These are phyloP conservation scores for Phytophthora pistaciae DNA, from an alignment of 352 stramenopile species.

Conservation along the genomic window DNA sequence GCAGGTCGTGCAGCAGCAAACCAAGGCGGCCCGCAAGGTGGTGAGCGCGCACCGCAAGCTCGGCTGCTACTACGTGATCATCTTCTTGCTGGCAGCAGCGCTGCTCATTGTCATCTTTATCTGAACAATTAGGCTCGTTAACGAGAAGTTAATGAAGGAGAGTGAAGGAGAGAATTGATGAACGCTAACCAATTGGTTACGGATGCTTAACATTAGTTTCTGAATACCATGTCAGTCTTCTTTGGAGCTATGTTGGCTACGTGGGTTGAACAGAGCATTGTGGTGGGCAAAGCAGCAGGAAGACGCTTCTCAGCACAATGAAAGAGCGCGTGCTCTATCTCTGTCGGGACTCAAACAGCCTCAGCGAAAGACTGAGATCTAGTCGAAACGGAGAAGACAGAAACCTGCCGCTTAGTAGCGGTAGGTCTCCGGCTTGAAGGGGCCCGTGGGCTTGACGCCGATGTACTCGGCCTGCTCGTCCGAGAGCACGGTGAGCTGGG, in stretches of 20 bases:
- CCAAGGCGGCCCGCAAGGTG: slow-evolving; percentile 62
- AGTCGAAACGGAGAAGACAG: neutral
- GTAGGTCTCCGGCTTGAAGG: slow-evolving; percentile 99
- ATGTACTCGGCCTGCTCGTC: slow-evolving; percentile 99
- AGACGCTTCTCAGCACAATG: slow-evolving; percentile 45
- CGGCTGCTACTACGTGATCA: slow-evolving; percentile 68
- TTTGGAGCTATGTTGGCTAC: slow-evolving; percentile 8
- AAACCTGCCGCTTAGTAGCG: slow-evolving; percentile 92
- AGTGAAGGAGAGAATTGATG: neutral
- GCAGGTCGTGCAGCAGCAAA: slow-evolving; percentile 55
- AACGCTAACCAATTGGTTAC: neutral
- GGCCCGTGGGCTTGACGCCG: slow-evolving; percentile 93
- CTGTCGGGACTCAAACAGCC: slow-evolving; percentile 26
- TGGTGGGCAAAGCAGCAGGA: slow-evolving; percentile 37
- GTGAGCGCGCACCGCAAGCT: slow-evolving; percentile 52
- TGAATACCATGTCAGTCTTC: slow-evolving; percentile 17
- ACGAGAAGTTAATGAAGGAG: neutral
- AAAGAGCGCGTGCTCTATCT: slow-evolving; percentile 39
- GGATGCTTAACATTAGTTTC: slow-evolving; percentile 4
- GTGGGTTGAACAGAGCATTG: slow-evolving; percentile 39
- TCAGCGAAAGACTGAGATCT: neutral
- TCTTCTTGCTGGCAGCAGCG: slow-evolving; percentile 51
- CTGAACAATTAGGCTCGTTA: slow-evolving; percentile 18
- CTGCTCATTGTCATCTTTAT: slow-evolving; percentile 67
- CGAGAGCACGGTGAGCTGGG: slow-evolving; percentile 95